Evolutionary conservation across 192 early-diverging fungal species (phyloP).

Genomic region (Backusella westeae): DNA sequence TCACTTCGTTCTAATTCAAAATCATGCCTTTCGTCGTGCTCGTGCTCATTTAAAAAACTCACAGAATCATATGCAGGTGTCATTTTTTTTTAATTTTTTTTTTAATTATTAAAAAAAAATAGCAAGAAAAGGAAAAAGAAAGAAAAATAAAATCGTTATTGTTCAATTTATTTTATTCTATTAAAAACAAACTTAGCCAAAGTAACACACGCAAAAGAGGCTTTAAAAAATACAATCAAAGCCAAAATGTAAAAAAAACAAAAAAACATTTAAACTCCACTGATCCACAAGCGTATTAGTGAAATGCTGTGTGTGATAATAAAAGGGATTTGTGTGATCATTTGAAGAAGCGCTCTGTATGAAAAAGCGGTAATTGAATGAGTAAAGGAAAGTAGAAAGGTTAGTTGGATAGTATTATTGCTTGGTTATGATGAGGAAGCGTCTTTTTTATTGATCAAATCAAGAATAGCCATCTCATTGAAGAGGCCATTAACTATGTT

Average conservation of each 20-base stretch:
- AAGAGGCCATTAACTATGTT: too few relatives aligned
- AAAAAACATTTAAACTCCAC: background rate
- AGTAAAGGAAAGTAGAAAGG: background rate
- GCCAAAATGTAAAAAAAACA: background rate
- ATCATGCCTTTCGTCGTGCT: background rate
- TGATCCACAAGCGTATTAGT: background rate
- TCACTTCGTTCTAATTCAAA: constrained; percentile 4
- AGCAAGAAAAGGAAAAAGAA: background rate
- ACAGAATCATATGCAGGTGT: background rate
- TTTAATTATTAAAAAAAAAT: background rate
- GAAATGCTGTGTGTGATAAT: background rate
- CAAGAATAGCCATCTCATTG: too few relatives aligned
- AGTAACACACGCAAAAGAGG: background rate
- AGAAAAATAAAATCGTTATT: background rate
- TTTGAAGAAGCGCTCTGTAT: background rate
- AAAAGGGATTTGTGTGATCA: background rate
- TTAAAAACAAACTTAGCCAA: background rate
- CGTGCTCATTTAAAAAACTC: background rate
- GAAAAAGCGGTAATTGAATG: background rate
- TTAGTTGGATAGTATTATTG: too few relatives aligned
- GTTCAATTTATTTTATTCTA: background rate
- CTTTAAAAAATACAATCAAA: background rate
- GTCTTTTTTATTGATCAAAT: too few relatives aligned
- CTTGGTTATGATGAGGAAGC: too few relatives aligned
- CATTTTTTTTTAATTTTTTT: background rate